Evolutionary conservation across 2,329 filamentous ascomycete genomes (phyloP).

Genomic region (Sordariomycetes sp.): DNA sequence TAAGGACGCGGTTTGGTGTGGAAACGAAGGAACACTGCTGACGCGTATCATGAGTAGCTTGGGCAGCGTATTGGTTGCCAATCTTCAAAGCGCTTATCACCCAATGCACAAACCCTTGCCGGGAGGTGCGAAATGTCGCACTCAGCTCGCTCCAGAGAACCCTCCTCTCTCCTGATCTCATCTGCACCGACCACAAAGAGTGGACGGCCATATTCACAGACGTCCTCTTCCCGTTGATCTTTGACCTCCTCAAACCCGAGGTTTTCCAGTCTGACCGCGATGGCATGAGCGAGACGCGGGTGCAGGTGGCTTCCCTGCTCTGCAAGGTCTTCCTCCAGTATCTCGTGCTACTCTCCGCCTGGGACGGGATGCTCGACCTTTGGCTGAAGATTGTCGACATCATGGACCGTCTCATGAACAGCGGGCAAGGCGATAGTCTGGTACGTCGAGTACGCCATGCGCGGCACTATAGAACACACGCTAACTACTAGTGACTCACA

Average conservation of each 20-base stretch:
- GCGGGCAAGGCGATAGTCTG: slow-evolving; percentile 79
- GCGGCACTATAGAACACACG: not conserved
- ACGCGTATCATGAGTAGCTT: slow-evolving; percentile 45
- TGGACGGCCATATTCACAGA: slow-evolving; percentile 95
- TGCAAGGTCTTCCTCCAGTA: slow-evolving; percentile 97
- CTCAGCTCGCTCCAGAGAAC: slow-evolving; percentile 79
- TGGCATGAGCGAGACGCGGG: slow-evolving; percentile 91
- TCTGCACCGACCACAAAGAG: slow-evolving; percentile 72
- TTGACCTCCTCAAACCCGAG: slow-evolving; percentile 82
- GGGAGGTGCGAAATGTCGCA: slow-evolving; percentile 82
- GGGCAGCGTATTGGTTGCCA: slow-evolving; percentile 96
- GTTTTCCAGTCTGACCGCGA: slow-evolving; percentile 83
- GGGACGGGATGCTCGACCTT: slow-evolving; percentile 81
- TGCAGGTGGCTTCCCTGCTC: slow-evolving; percentile 81
- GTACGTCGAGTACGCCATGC: slow-evolving; percentile 39
- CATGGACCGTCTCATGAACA: slow-evolving; percentile 94
- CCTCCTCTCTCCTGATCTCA: slow-evolving; percentile 74
- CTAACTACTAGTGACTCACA: slow-evolving; percentile 23
- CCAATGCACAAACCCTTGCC: slow-evolving; percentile 90
- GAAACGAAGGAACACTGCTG: not conserved
- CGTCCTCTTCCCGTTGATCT: slow-evolving; percentile 85
- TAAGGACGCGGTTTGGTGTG: slow-evolving; percentile 21
- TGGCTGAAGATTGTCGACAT: slow-evolving; percentile 91
- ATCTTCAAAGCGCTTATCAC: slow-evolving; percentile 81
- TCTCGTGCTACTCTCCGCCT: slow-evolving; percentile 70